phyloP scores from a whole-genome alignment of 495 filamentous ascomycete genomes.

The Pyrenula massariospora region DNA sequence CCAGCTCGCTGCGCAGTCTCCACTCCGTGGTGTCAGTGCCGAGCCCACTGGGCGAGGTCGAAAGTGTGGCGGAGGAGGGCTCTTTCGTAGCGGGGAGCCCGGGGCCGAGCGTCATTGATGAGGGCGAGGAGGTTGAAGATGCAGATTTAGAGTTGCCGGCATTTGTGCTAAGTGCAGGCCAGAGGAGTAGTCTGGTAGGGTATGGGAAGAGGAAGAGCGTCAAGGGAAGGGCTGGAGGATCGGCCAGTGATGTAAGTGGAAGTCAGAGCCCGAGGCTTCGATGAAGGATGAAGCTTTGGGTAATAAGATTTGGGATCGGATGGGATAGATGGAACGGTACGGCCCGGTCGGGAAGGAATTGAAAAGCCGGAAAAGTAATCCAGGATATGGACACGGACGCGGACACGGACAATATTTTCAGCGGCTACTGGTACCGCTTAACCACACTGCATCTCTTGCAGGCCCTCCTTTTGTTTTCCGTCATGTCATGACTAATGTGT shows the following conservation, averaged over 20 bases:
- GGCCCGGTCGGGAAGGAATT: no score
- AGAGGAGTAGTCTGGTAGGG: conserved; percentile 13
- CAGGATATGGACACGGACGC: not conserved
- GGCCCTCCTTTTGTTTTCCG: not conserved
- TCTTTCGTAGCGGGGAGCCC: not conserved
- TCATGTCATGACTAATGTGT: not conserved
- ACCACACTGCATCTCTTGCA: not conserved
- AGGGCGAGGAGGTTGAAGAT: not conserved
- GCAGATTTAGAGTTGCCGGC: conserved; percentile 1
- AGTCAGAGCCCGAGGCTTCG: not conserved
- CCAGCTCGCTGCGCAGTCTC: conserved; percentile 39
- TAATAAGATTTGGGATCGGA: no score
- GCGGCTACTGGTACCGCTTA: not conserved
- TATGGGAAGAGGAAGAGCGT: conserved; percentile 14
- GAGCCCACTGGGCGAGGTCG: not conserved
- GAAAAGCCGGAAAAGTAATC: not conserved
- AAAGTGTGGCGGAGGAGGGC: conserved; percentile 7
- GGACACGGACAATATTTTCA: not conserved
- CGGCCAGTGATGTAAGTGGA: not conserved
- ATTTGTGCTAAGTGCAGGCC: conserved; percentile 13
- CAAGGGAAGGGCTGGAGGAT: not conserved
- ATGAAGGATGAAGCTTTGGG: no score
- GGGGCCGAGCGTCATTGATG: not conserved
- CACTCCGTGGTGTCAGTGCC: not conserved
- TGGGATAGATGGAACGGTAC: no score